Evolutionary conservation across 2,329 filamentous ascomycete species (phyloP).

Genomic region (Hymenoscyphus repandus): DNA sequence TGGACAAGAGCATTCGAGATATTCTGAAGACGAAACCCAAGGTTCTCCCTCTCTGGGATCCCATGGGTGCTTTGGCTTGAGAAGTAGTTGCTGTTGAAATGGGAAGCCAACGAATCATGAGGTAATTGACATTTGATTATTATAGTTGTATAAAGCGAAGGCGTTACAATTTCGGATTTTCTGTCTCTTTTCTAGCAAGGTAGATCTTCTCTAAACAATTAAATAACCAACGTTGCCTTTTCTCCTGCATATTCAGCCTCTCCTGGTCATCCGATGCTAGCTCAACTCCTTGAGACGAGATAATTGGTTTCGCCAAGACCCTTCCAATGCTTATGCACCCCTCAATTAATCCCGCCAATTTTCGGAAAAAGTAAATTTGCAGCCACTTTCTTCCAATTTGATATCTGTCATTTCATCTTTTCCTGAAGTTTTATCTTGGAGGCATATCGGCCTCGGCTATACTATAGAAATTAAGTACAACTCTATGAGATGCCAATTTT

Average conservation of each 20-base stretch:
- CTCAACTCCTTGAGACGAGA: not conserved
- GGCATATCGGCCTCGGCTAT: not conserved
- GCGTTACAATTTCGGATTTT: not conserved
- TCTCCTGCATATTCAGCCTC: too few species aligned
- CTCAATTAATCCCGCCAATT: not conserved
- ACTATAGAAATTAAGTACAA: not conserved
- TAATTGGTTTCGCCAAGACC: not conserved
- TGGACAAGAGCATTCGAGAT: constrained; percentile 60
- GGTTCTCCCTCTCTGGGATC: constrained; percentile 73
- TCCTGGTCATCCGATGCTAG: too few species aligned
- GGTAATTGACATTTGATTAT: not conserved
- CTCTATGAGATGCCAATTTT: too few species aligned
- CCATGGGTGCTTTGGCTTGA: constrained; percentile 68
- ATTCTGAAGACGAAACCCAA: constrained; percentile 66
- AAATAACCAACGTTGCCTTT: too few species aligned
- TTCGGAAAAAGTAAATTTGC: not conserved
- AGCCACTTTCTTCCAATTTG: not conserved
- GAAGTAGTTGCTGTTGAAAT: not conserved
- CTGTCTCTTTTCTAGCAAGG: too few species aligned
- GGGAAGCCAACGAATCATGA: not conserved
- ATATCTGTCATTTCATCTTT: not conserved
- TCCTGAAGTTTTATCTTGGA: not conserved
- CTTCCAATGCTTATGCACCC: not conserved
- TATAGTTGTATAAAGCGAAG: not conserved
- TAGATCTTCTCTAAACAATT: too few species aligned